Percentiles rank a stretch among this genome's conserved stretches.
Conservation (phyloP, 306 rosid species). For the Begonia loranthoides region DNA sequence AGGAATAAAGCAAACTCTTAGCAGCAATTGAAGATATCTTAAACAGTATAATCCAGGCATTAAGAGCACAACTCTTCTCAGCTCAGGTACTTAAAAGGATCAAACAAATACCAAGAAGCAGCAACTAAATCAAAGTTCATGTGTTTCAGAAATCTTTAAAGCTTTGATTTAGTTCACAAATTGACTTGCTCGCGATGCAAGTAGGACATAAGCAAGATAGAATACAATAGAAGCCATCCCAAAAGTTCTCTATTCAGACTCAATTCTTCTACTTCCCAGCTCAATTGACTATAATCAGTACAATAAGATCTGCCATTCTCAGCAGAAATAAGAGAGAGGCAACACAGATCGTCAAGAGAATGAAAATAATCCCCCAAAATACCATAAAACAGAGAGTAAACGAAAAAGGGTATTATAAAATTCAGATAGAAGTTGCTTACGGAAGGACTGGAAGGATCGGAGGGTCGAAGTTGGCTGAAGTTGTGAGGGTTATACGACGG, state of each 20-base stretch:
- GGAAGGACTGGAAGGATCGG: slow-evolving; percentile 76
- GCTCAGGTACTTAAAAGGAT: too few relatives aligned
- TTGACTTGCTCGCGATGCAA: too few relatives aligned
- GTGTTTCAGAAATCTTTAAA: too few relatives aligned
- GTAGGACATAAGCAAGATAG: too few relatives aligned
- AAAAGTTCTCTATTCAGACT: background rate
- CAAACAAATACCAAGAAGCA: too few relatives aligned
- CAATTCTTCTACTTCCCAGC: background rate
- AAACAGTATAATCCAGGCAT: too few relatives aligned
- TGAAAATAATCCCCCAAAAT: background rate
- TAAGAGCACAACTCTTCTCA: too few relatives aligned
- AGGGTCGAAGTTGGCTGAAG: slow-evolving; percentile 85
- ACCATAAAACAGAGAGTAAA: slow-evolving; percentile 9
- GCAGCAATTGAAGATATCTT: background rate
- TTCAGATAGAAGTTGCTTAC: slow-evolving; percentile 32
- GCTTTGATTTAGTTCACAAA: too few relatives aligned
- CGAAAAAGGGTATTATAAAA: slow-evolving; percentile 4
- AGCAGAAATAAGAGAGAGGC: background rate
- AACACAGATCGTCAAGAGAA: slow-evolving; percentile 1
- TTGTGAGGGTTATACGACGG: slow-evolving; percentile 87
- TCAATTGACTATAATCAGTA: slow-evolving; percentile 1
- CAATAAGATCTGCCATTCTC: slow-evolving; percentile 1
- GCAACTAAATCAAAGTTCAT: too few relatives aligned
- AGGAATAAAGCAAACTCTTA: slow-evolving; percentile 10
- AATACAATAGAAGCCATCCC: too few relatives aligned